Evolutionary conservation across 1,139 yeast species (phyloP).

Genomic region (Insectozyma bohioensis): DNA sequence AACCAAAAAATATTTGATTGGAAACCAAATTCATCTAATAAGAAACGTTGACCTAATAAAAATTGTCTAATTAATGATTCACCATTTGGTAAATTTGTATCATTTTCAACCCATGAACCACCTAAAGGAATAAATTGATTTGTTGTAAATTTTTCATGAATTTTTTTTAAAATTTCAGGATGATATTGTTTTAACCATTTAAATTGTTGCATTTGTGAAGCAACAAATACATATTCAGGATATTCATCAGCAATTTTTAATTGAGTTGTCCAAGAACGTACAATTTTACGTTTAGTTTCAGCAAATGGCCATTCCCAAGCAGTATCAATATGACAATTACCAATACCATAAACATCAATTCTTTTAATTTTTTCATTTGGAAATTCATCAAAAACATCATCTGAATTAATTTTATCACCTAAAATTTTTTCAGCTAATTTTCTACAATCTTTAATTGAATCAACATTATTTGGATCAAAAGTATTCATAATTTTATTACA

Average conservation of each 20-base stretch:
- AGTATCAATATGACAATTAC: conserved; percentile 96
- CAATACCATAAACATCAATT: conserved; percentile 72
- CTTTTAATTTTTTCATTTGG: conserved; percentile 19
- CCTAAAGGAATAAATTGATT: conserved; percentile 89
- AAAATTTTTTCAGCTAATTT: conserved; percentile 61
- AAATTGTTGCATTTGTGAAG: conserved; percentile 95
- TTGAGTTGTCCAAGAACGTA: conserved; percentile 95
- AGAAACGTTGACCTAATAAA: conserved; percentile 84
- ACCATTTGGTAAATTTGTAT: conserved; percentile 90
- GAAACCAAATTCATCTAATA: conserved; percentile 72
- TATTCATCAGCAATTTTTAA: conserved; percentile 78
- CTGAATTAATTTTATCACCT: conserved; percentile 64
- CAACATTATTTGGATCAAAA: conserved; percentile 60
- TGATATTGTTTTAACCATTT: conserved; percentile 87
- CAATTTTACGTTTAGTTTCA: conserved; percentile 87
- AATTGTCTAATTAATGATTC: conserved; percentile 89
- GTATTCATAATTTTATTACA: conserved; percentile 79
- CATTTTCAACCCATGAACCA: conserved; percentile 98
- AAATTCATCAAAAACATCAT: conserved; percentile 51
- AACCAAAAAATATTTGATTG: conserved; percentile 83
- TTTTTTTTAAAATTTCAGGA: conserved; percentile 68
- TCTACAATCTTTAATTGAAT: conserved; percentile 60
- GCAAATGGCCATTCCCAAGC: conserved; percentile 99
- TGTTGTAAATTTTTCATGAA: conserved; percentile 64
- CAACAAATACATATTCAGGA: conserved; percentile 92